Percentiles rank a stretch among this genome's conserved stretches.
Evolutionary conservation across 2,329 filamentous ascomycete species (phyloP).

Genomic region (Trichoderma atrobrunneum): DNA sequence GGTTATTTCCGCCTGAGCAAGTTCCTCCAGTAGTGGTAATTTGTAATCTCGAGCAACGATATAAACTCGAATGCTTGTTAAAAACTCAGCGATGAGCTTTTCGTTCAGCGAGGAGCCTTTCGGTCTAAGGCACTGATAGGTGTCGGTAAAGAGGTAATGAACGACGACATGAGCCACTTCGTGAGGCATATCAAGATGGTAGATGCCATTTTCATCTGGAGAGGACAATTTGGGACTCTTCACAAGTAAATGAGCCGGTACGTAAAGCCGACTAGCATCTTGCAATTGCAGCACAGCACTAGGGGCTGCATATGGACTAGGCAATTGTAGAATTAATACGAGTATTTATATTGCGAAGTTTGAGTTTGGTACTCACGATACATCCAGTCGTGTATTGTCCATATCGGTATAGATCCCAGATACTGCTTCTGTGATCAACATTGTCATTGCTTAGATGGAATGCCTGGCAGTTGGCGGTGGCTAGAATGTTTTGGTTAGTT

Average conservation of each 20-base stretch:
- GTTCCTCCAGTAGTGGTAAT: not conserved
- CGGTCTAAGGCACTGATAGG: constrained; percentile 12
- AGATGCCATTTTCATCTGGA: not conserved
- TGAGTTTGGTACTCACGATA: not conserved
- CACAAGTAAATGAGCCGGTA: constrained; percentile 2
- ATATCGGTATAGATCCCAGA: not conserved
- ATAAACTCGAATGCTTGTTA: constrained; percentile 15
- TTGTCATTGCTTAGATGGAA: not conserved
- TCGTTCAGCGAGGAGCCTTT: not conserved
- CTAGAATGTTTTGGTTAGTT: not conserved
- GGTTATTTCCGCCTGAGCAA: constrained; percentile 13
- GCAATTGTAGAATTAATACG: not conserved
- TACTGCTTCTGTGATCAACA: not conserved
- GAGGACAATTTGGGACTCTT: not conserved
- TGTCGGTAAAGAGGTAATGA: constrained; percentile 16
- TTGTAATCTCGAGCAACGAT: constrained; percentile 1
- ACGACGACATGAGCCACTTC: constrained; percentile 17
- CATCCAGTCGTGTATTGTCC: not conserved
- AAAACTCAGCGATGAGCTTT: not conserved
- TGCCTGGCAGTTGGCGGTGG: too few species aligned
- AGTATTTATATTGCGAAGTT: not conserved
- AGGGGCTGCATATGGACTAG: constrained; percentile 4
- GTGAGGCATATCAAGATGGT: not conserved
- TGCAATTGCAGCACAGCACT: not conserved
- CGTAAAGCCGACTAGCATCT: constrained; percentile 3